phyloP scores from a whole-genome alignment of 306 rosid species.

The Dryas alaskensis region DNA sequence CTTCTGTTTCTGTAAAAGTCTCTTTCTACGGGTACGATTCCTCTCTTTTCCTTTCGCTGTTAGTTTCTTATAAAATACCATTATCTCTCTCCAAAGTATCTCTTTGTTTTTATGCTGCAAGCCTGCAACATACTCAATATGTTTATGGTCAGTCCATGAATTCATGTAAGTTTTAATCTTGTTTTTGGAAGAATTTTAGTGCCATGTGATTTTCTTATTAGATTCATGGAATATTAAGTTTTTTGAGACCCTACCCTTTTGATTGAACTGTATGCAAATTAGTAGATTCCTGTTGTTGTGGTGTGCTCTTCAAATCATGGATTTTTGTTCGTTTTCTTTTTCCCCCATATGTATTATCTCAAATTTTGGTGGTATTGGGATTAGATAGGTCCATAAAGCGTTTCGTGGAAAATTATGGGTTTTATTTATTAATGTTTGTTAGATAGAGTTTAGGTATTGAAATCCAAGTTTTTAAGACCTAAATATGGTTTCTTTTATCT shows the following conservation, averaged over 20 bases:
- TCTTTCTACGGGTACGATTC: constrained; percentile 30
- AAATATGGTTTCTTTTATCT: not conserved
- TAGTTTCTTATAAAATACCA: not conserved
- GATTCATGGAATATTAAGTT: not conserved
- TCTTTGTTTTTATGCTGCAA: constrained; percentile 9
- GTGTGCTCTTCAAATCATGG: not conserved
- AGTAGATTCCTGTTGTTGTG: not conserved
- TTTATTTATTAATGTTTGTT: not conserved
- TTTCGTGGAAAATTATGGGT: not conserved
- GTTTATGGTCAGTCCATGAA: not conserved
- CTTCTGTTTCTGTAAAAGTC: constrained; percentile 11
- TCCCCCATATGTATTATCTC: too few species aligned
- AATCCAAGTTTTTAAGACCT: not conserved
- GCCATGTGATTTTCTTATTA: not conserved
- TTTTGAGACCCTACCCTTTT: not conserved
- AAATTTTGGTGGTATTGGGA: not conserved
- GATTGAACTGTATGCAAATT: not conserved
- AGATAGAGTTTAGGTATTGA: not conserved
- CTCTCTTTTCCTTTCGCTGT: not conserved
- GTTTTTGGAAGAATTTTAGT: not conserved
- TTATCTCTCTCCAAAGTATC: not conserved
- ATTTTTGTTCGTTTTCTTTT: not conserved
- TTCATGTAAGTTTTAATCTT: constrained; percentile 8
- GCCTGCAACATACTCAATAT: constrained; percentile 1
- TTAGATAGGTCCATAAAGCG: not conserved